Base-by-base conservation (phyloP, 2,329 filamentous ascomycete genomes). In the Colletotrichum liriopes region DNA sequence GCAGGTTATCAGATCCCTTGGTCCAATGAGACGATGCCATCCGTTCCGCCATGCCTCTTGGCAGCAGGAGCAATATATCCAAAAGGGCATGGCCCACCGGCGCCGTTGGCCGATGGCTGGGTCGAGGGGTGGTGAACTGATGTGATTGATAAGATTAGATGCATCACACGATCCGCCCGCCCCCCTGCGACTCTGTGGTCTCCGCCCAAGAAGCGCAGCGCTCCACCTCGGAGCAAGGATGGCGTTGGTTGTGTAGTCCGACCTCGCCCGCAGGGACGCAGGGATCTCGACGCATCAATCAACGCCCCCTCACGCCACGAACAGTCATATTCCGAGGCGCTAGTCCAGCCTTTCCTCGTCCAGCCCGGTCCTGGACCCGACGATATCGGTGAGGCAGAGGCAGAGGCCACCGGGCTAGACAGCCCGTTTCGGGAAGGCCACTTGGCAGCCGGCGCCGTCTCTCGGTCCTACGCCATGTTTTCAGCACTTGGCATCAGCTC, bases 61-160 rank as follows among this genome's bases (percentile, higher is more conserved):
- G 67, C 67, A n/a, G 55, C 67, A 60, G 62, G 54, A 56, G 43
- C 55, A 60, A 61, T 61, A 52, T 45, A 37, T 32, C 62, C 54
- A 32, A 60, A 71, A 18, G 39, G 62, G n/a, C 66, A 71, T 64
- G 23, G 41, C 41, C 20, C 43, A 16, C 43, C 45, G 61, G 56
- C 23, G 23, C 35, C 23, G 55, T 59, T 56, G 35, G 58, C 58
- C 26, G 60, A 23, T 61, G 67, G 54, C 20, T n/a, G 63, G 29
- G 62, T 23, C 16, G 18, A n/a, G 18, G 23, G 23, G n/a, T 51
- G 41, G 47, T 62, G 56, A 29, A 66, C 67, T 71, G 67, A 71
- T 71, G 67, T 66, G 62, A 71, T 71, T 71, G 67, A 71, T 71
- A 71, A 71, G 67, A 71, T 71, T 71, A 71, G 55, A 71, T 71